Conservation (phyloP, 306 rosid species). For the Amphicarpaea edgeworthii region DNA sequence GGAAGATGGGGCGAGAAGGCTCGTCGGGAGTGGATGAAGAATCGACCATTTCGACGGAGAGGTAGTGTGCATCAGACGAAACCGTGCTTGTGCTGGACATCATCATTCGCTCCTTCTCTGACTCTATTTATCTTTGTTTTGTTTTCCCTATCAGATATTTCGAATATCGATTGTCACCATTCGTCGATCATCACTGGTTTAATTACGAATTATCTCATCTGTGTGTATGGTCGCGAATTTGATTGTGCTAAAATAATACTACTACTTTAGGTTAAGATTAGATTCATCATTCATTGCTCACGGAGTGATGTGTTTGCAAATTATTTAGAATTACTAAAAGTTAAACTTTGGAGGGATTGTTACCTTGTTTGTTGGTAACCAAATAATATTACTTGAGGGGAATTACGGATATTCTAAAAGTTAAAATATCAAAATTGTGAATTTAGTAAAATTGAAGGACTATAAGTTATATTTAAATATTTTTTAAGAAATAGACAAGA, state of each 20-base stretch:
- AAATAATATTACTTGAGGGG: too few species aligned
- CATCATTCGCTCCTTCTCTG: slow-evolving; percentile 7
- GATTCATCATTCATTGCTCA: not conserved
- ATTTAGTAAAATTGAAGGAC: too few species aligned
- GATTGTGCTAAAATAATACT: not conserved
- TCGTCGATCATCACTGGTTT: not conserved
- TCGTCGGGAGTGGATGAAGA: slow-evolving; percentile 30
- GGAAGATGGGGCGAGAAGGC: slow-evolving; percentile 63
- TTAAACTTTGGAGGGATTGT: too few species aligned
- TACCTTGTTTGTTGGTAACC: too few species aligned
- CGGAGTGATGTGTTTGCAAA: too few species aligned
- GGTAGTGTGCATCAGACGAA: slow-evolving; percentile 34
- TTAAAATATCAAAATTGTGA: too few species aligned
- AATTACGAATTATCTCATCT: not conserved
- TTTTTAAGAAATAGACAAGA: too few species aligned
- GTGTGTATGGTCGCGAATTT: not conserved
- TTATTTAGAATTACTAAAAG: too few species aligned
- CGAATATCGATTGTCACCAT: not conserved
- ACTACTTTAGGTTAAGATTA: not conserved
- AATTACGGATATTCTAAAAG: too few species aligned
- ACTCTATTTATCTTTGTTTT: not conserved
- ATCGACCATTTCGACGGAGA: slow-evolving; percentile 63
- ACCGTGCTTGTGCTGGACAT: too few species aligned
- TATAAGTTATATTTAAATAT: too few species aligned
- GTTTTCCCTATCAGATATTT: slow-evolving; percentile 7